Conservation (phyloP, 2,329 filamentous ascomycete genomes). For the Aureobasidium sp. region DNA sequence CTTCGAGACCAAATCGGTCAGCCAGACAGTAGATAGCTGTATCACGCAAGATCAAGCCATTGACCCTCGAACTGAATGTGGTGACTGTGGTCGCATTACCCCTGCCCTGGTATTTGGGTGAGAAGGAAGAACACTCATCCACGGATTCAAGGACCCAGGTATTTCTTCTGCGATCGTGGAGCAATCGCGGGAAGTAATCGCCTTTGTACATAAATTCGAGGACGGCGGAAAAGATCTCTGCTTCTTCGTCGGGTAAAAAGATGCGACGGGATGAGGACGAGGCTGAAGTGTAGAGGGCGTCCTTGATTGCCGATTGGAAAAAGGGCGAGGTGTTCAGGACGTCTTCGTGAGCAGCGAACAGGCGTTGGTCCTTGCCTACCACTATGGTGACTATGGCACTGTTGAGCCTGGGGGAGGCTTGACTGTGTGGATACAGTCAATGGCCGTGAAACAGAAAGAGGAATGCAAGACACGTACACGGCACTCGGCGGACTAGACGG, state of each 20-base stretch:
- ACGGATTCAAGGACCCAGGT: conserved; percentile 74
- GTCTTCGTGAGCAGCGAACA: conserved; percentile 94
- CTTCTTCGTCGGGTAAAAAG: conserved; percentile 72
- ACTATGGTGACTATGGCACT: conserved; percentile 79
- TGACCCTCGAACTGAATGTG: conserved; percentile 65
- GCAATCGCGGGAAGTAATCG: conserved; percentile 84
- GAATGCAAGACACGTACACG: background rate
- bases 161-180: conserved; percentile 79
- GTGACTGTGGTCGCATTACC: conserved; percentile 61
- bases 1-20: conserved; percentile 82
- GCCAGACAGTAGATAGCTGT: conserved; percentile 92
- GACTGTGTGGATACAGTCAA: background rate
- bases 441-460: background rate
- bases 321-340: conserved; percentile 80
- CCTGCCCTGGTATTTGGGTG: conserved; percentile 41
- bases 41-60: conserved; percentile 74
- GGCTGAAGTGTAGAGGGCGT: conserved; percentile 32
- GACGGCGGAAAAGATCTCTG: conserved; percentile 85
- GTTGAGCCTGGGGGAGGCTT: conserved; percentile 44
- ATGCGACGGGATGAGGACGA: conserved; percentile 66
- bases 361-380: conserved; percentile 74
- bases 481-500: conserved; percentile 38
- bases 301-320: conserved; percentile 43
- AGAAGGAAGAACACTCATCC: conserved; percentile 28
- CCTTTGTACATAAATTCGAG: conserved; percentile 97